Conservation (phyloP, 1,139 yeast species). For the Meyerozyma sp. region DNA sequence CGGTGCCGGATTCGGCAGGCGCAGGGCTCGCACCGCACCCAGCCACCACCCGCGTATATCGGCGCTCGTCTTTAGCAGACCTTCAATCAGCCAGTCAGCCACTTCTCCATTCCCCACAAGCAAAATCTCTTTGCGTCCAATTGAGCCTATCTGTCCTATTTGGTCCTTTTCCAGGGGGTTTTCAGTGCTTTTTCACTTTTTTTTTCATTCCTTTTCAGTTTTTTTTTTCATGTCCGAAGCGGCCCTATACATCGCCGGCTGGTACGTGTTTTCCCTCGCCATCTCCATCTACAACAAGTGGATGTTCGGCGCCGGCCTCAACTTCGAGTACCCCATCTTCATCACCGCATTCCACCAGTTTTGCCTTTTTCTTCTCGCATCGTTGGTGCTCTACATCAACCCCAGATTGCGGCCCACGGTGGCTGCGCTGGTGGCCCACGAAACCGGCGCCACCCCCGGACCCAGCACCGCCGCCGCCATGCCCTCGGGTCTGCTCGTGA, state of each 20-base stretch:
- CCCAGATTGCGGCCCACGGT: constrained; percentile 45
- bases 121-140: too few relatives aligned
- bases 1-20: too few relatives aligned
- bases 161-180: too few relatives aligned
- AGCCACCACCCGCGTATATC: too few relatives aligned
- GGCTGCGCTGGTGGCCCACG: background rate
- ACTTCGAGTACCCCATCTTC: constrained; percentile 77
- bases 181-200: too few relatives aligned
- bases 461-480: background rate
- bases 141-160: too few relatives aligned
- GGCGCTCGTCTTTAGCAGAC: too few relatives aligned
- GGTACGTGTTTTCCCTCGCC: constrained; percentile 62
- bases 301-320: constrained; percentile 82
- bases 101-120: too few relatives aligned
- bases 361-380: constrained; percentile 51
- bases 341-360: constrained; percentile 84
- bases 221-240: constrained; percentile 2
- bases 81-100: too few relatives aligned
- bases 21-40: too few relatives aligned
- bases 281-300: constrained; percentile 92
- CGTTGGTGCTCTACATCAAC: constrained; percentile 34
- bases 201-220: too few relatives aligned
- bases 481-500: background rate
- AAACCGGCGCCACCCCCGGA: background rate
- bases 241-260: constrained; percentile 30